Evolutionary conservation across 768 basidiomycete genomes (phyloP).

Genomic region (Tubosaeta sp.): DNA sequence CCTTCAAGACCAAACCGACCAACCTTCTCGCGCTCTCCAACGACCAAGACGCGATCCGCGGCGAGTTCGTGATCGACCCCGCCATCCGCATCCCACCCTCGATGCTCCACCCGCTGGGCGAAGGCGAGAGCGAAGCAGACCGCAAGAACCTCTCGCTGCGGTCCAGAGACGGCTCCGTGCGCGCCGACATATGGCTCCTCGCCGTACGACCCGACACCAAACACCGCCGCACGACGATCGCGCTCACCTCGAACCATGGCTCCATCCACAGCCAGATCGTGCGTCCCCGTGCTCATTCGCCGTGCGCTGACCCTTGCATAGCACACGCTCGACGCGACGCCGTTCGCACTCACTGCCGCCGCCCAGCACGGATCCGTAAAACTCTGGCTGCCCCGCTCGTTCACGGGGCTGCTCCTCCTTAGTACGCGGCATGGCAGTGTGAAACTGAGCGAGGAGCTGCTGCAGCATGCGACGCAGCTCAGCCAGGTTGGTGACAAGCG

Average conservation of each 20-base stretch:
- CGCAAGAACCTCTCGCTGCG: constrained; percentile 38
- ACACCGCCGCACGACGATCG: constrained; percentile 17
- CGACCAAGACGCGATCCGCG: constrained; percentile 7
- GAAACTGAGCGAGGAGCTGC: constrained; percentile 9
- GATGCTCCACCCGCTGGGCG: constrained; percentile 36
- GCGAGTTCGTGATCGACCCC: constrained; percentile 43
- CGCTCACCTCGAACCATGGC: constrained; percentile 15
- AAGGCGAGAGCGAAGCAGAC: constrained; percentile 33
- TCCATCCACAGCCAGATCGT: constrained; percentile 18
- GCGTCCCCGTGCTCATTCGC: neutral
- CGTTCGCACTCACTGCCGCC: constrained; percentile 14
- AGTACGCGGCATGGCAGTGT: constrained; percentile 18
- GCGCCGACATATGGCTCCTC: constrained; percentile 39
- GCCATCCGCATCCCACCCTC: constrained; percentile 35
- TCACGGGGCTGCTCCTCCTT: constrained; percentile 18
- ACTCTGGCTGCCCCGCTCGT: constrained; percentile 18
- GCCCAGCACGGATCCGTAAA: constrained; percentile 13
- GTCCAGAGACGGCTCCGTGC: constrained; percentile 33
- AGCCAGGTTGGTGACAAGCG: constrained; percentile 15
- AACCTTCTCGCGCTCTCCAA: constrained; percentile 19
- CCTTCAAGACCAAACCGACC: constrained; percentile 27
- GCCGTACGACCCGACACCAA: neutral
- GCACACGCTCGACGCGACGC: constrained; percentile 12
- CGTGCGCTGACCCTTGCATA: neutral
- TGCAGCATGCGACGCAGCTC: constrained; percentile 17